These are phyloP conservation scores for Fusarium abutilonis DNA, from an alignment of 2,329 filamentous ascomycete species.

Conservation along the genomic window DNA sequence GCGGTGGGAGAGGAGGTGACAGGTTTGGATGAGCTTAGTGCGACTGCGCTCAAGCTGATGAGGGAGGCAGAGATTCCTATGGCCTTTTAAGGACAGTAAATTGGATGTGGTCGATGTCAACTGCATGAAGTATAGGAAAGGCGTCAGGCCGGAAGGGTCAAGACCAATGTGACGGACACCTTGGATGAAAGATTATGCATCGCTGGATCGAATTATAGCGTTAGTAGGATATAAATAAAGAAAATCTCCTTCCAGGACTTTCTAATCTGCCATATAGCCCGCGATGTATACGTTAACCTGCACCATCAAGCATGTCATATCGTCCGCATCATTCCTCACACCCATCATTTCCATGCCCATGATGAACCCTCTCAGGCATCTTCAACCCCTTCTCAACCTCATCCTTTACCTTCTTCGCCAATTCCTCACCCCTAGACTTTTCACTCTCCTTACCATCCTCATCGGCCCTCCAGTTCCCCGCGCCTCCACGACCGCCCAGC, in stretches of 20 bases:
- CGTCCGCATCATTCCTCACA: constrained; percentile 3
- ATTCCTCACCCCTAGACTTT: constrained; percentile 48
- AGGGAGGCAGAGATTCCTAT: constrained; percentile 35
- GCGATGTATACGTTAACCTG: background rate
- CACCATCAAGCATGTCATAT: background rate
- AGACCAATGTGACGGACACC: background rate
- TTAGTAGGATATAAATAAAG: background rate
- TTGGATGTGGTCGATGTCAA: background rate
- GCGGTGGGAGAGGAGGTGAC: constrained; percentile 10
- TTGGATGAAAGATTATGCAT: background rate
- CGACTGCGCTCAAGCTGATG: constrained; percentile 26
- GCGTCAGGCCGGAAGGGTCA: background rate
- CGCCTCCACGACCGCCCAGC: constrained; percentile 63
- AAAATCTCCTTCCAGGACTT: background rate
- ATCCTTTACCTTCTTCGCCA: constrained; percentile 56
- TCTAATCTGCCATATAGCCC: background rate
- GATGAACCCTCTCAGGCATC: constrained; percentile 59
- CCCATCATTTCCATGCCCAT: constrained; percentile 31
- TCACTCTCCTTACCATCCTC: constrained; percentile 41
- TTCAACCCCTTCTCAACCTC: constrained; percentile 60
- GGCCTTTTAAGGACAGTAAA: constrained; percentile 1
- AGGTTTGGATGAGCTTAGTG: constrained; percentile 33
- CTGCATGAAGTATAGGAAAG: background rate
- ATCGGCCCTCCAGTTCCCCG: constrained; percentile 61
- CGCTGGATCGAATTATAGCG: background rate